A percentile compares a stretch with the other conserved stretches of the same genome.
Conservation (phyloP, 2,329 filamentous ascomycete species). For the Elsinoe fawcettii region DNA sequence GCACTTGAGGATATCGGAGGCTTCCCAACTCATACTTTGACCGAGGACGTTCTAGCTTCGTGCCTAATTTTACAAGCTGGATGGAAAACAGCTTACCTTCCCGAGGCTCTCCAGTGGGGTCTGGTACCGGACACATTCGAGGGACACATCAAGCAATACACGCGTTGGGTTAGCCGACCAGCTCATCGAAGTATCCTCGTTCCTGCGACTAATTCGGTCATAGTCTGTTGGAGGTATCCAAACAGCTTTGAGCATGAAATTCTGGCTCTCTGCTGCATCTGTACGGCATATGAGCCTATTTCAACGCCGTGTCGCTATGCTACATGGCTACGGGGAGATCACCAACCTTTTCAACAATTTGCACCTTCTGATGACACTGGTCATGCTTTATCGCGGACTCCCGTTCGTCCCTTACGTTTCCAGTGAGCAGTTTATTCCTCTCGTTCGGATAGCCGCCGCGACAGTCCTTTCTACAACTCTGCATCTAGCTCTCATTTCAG, state of each 20-base stretch:
- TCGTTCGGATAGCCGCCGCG: no score
- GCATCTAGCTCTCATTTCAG: constrained; percentile 49
- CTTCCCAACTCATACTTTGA: constrained; percentile 52
- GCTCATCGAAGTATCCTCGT: no score
- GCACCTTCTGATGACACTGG: neutral
- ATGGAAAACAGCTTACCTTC: constrained; percentile 55
- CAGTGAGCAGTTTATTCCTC: no score
- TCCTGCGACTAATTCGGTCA: no score
- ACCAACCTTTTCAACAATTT: neutral
- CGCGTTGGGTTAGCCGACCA: constrained; percentile 38
- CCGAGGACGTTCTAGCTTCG: constrained; percentile 55
- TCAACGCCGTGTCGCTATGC: neutral
- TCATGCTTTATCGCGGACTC: no score
- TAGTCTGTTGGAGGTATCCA: constrained; percentile 46
- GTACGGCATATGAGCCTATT: neutral
- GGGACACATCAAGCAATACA: constrained; percentile 51
- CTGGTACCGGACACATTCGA: constrained; percentile 51
- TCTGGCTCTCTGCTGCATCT: constrained; percentile 33
- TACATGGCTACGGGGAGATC: neutral
- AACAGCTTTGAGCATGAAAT: constrained; percentile 53
- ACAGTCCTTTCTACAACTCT: constrained; percentile 51
- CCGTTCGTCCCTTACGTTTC: no score
- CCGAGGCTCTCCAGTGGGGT: constrained; percentile 54
- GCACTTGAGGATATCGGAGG: constrained; percentile 55
- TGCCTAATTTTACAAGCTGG: constrained; percentile 52